Conservation (phyloP, 176 grass and related monocot genomes). For the Thalia dealbata region DNA sequence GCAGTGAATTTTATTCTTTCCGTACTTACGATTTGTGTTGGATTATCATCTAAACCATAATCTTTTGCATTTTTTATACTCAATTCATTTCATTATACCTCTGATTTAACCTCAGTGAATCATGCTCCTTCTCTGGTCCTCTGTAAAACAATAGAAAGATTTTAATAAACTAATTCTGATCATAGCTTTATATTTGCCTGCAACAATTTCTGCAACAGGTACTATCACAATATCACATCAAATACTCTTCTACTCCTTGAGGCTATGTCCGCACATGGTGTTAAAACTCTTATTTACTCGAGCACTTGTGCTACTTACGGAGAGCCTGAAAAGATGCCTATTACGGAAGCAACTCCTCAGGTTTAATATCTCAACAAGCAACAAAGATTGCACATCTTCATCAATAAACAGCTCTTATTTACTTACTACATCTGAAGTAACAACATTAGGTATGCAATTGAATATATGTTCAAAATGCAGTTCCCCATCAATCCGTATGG, state of each 20-base stretch:
- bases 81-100: too few relatives aligned
- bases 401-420: neutral
- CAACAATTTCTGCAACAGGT: conserved; percentile 38
- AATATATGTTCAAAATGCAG: conserved; percentile 31
- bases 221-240: conserved; percentile 97
- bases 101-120: too few relatives aligned
- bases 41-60: too few relatives aligned
- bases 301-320: conserved; percentile 97
- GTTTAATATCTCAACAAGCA: conserved; percentile 13
- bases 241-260: conserved; percentile 76
- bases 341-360: conserved; percentile 83
- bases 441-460: neutral
- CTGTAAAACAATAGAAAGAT: too few relatives aligned
- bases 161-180: too few relatives aligned
- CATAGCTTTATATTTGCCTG: neutral
- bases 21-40: too few relatives aligned
- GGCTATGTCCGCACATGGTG: conserved; percentile 72
- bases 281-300: conserved; percentile 90
- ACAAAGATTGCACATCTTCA: neutral
- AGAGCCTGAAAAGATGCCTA: conserved; percentile 91
- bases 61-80: too few relatives aligned
- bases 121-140: too few relatives aligned
- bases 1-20: too few relatives aligned
- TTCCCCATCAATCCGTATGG: conserved; percentile 92
- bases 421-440: neutral